phyloP scores from a whole-genome alignment of 192 early-diverging fungal genomes.

The Coemansia sp. region DNA sequence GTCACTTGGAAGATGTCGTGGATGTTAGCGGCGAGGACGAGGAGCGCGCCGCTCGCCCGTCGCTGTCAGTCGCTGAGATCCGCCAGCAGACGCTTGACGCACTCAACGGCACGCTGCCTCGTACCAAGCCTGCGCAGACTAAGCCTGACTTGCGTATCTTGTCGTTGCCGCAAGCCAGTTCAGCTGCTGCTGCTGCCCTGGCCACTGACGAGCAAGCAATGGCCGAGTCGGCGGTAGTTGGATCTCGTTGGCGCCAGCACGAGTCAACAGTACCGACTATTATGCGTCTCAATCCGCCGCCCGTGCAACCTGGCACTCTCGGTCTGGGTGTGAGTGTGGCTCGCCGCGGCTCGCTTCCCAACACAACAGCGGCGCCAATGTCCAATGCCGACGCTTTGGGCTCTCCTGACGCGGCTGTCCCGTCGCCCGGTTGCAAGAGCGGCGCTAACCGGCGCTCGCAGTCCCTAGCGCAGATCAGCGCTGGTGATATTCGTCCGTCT shows the following conservation, averaged over 20 bases:
- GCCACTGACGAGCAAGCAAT: background rate
- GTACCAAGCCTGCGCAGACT: background rate
- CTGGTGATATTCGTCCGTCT: background rate
- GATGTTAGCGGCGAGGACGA: conserved; percentile 54
- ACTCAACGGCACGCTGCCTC: conserved; percentile 38
- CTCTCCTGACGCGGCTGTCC: background rate
- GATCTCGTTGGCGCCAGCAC: conserved; percentile 1
- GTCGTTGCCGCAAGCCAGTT: conserved; percentile 8
- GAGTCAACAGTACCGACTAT: conserved; percentile 2
- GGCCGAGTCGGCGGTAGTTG: background rate
- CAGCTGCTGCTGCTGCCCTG: background rate
- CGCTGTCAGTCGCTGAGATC: conserved; percentile 39
- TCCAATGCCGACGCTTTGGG: background rate
- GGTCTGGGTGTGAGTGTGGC: conserved; percentile 30
- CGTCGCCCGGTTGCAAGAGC: background rate
- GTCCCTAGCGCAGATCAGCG: background rate
- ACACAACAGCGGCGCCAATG: background rate
- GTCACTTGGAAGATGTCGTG: conserved; percentile 34
- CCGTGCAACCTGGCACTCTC: background rate
- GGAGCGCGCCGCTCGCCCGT: conserved; percentile 27
- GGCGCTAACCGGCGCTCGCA: conserved; percentile 3
- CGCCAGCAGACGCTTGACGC: conserved; percentile 55
- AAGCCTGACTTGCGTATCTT: background rate
- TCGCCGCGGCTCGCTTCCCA: conserved; percentile 4
- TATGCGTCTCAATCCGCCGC: conserved; percentile 12